phyloP scores from a whole-genome alignment of 83 land plant species.

The Larix sibirica region DNA sequence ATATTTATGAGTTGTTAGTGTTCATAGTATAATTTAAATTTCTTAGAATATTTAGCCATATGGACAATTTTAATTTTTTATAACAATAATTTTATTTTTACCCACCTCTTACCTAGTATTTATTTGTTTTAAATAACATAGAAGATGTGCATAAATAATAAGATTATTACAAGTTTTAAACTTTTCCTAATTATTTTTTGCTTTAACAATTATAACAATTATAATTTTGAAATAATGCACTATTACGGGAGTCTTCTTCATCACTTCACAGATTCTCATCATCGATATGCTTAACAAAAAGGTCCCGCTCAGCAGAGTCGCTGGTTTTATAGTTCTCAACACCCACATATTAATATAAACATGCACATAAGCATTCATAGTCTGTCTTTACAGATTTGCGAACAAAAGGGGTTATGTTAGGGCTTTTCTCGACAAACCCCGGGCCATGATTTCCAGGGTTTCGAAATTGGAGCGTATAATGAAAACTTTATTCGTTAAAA shows the following conservation, averaged over 20 bases:
- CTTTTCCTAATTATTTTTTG: too few relatives aligned
- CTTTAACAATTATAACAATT: too few relatives aligned
- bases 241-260: constrained; percentile 62
- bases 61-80: too few relatives aligned
- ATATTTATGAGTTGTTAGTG: too few relatives aligned
- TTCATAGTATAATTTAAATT: too few relatives aligned
- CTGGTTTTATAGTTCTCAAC: constrained; percentile 72
- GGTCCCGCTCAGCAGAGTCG: constrained; percentile 49
- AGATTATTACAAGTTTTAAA: too few relatives aligned
- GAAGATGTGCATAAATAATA: too few relatives aligned
- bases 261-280: constrained; percentile 83
- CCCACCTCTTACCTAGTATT: too few relatives aligned
- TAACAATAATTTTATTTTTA: too few relatives aligned
- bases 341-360: constrained; percentile 81
- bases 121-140: too few relatives aligned
- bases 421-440: constrained; percentile 85
- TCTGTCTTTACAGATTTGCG: constrained; percentile 50
- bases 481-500: constrained; percentile 68
- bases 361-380: constrained; percentile 88
- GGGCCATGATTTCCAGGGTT: constrained; percentile 86
- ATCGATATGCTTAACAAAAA: constrained; percentile 81
- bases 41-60: too few relatives aligned
- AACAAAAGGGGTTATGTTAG: constrained; percentile 51
- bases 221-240: too few relatives aligned
- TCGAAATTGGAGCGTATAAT: constrained; percentile 85